A percentile compares a stretch with the other conserved stretches of the same genome.
These are phyloP conservation scores for Fragaria iinumae DNA, from an alignment of 306 rosid species.

Conservation along the genomic window DNA sequence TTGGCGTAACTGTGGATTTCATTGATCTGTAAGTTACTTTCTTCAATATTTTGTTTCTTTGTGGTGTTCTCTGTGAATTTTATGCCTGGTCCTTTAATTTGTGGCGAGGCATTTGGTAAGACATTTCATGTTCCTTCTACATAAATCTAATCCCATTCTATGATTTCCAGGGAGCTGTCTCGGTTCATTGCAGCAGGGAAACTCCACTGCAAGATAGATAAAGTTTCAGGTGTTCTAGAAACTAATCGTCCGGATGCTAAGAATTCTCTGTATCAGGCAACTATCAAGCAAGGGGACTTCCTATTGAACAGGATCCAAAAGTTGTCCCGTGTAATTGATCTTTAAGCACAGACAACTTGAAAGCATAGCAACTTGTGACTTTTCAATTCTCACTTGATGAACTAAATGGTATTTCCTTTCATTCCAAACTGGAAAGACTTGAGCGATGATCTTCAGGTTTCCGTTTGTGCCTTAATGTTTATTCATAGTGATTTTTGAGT, in stretches of 20 bases:
- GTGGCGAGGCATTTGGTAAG: background rate
- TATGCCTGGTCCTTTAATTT: background rate
- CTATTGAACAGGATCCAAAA: constrained; percentile 88
- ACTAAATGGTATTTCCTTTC: constrained; percentile 6
- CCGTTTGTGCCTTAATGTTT: too few relatives aligned
- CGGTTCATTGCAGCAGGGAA: constrained; percentile 96
- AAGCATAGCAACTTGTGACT: constrained; percentile 12
- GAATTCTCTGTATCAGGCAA: constrained; percentile 94
- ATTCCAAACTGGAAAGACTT: background rate
- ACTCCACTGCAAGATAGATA: constrained; percentile 96
- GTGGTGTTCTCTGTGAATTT: background rate
- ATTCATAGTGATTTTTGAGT: too few relatives aligned
- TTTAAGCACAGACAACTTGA: constrained; percentile 29
- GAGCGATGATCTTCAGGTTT: too few relatives aligned
- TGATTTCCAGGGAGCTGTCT: constrained; percentile 83
- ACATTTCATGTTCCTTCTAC: background rate
- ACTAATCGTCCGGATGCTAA: constrained; percentile 94
- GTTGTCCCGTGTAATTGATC: constrained; percentile 88
- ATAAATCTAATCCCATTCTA: background rate
- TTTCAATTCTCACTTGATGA: constrained; percentile 17
- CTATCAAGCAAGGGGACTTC: constrained; percentile 98
- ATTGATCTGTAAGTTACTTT: constrained; percentile 75
- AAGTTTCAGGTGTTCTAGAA: constrained; percentile 92
- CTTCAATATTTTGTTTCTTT: constrained; percentile 4
- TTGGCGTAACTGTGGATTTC: constrained; percentile 91